These are phyloP conservation scores for Ceratocystiopsis sp. DNA, from an alignment of 2,329 filamentous ascomycete genomes.

Conservation along the genomic window DNA sequence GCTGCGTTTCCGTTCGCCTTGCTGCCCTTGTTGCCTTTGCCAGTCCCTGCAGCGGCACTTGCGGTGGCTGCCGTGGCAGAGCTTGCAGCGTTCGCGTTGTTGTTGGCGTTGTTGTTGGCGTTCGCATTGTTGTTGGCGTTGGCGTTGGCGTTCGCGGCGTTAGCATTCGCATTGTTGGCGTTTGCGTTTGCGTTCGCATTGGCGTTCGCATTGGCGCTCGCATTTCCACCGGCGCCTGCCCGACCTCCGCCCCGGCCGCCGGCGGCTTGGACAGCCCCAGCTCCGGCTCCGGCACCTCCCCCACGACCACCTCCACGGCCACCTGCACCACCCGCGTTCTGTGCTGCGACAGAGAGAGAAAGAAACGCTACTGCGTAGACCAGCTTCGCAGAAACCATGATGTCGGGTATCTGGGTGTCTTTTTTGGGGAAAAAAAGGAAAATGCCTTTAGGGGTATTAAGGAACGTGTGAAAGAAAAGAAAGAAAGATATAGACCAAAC, in stretches of 20 bases:
- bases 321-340: constrained; percentile 6
- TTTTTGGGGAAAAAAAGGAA: neutral
- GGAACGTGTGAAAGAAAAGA: neutral
- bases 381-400: constrained; percentile 14
- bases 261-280: neutral
- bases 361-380: constrained; percentile 14
- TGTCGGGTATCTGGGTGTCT: constrained; percentile 4
- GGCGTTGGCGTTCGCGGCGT: neutral
- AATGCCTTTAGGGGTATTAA: neutral
- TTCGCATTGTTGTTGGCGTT: neutral
- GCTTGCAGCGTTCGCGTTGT: neutral
- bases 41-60: neutral
- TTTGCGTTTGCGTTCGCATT: neutral
- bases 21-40: neutral
- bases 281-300: too few species aligned
- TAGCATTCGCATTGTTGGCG: neutral
- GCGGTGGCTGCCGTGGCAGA: neutral
- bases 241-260: neutral
- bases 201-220: neutral
- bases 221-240: neutral
- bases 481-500: constrained; percentile 11
- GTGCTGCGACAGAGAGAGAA: constrained; percentile 12
- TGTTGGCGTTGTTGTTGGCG: neutral
- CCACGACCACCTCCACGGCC: neutral
- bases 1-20: neutral